Conservation (phyloP, 1,139 yeast genomes). For the Debaryomycetaceae sp. region DNA sequence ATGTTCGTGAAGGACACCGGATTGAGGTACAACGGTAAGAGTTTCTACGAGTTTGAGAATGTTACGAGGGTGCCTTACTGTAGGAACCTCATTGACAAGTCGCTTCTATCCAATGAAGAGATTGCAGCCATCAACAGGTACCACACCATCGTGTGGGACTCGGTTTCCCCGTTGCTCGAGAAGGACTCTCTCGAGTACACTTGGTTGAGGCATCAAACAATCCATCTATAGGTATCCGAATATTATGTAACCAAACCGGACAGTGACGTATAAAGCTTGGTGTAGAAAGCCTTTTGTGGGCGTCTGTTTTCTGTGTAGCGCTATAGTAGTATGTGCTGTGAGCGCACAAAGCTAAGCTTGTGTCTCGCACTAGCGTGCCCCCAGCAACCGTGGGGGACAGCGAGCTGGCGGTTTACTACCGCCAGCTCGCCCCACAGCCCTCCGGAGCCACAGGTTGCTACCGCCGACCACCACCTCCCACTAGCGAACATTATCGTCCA, state of each 20-base stretch:
- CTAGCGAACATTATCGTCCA: too few species aligned
- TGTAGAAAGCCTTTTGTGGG: too few species aligned
- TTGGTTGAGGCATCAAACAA: slow-evolving; percentile 79
- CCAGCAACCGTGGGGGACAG: too few species aligned
- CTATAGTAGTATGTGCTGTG: too few species aligned
- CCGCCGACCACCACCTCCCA: too few species aligned
- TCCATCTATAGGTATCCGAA: slow-evolving; percentile 21
- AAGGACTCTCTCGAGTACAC: slow-evolving; percentile 52
- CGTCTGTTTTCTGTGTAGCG: too few species aligned
- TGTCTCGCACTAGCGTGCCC: too few species aligned
- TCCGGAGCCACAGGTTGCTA: too few species aligned
- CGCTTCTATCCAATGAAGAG: slow-evolving; percentile 56
- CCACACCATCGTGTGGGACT: slow-evolving; percentile 60
- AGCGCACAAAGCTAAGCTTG: too few species aligned
- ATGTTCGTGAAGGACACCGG: slow-evolving; percentile 56
- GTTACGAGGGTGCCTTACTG: slow-evolving; percentile 84
- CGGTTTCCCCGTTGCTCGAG: slow-evolving; percentile 44
- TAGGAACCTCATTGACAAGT: slow-evolving; percentile 20
- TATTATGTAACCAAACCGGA: not conserved
- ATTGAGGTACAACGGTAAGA: slow-evolving; percentile 43
- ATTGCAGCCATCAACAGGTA: slow-evolving; percentile 64
- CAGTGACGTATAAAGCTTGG: too few species aligned
- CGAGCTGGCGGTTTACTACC: too few species aligned
- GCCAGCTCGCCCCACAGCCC: too few species aligned
- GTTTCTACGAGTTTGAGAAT: slow-evolving; percentile 76